Evolutionary conservation across 2,329 filamentous ascomycete species (phyloP), one percentile per base, ranked within the genome.

Genomic region (Trematosphaeria pertusa): DNA sequence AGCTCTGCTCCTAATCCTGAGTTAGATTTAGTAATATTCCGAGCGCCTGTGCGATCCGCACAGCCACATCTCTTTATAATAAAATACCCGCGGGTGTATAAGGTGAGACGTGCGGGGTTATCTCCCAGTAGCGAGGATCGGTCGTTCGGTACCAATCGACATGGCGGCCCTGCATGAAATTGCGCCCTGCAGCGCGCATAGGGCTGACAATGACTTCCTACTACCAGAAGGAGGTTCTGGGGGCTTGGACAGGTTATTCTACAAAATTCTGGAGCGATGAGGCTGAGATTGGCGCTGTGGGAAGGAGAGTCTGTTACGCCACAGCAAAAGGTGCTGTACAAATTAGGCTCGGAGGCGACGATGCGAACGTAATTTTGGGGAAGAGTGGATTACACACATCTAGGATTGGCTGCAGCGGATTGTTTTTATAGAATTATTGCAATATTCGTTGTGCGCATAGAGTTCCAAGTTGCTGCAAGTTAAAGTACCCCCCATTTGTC

Each of bases 291-390:
- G n/a, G n/a, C n/a, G n/a, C n/a, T n/a, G n/a, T n/a, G n/a, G n/a
- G n/a, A n/a, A n/a, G n/a, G n/a, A n/a, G n/a, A 8, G 24, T 28
- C 4, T 41, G 18, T 19, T 41, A 41, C 15, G 19, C 15, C 19
- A 41, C 26, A 19, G 26, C 3, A 41, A 24, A 41, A 41, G 37
- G 37, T 24, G 22, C 37, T 32, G 5, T 41, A 19, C 37, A 32
- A 41, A 32, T 31, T 24, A 41, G 26, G 37, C 37, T 31, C 26
- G 15, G 26, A 41, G 22, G n/a, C 15, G 26, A 41, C 26, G 15
- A 41, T 41, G 26, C 37, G 26, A 41, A 41, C 26, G 37, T 41
- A 41, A 41, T 41, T 41, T 41, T 31, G 21, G 18, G 26, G 26
- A 14, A 41, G 26, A 24, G n/a, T 11, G 5, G 22, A 41, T 41